These are phyloP conservation scores for Boletus tomentosulus DNA, from an alignment of 768 basidiomycete species.

Conservation along the genomic window DNA sequence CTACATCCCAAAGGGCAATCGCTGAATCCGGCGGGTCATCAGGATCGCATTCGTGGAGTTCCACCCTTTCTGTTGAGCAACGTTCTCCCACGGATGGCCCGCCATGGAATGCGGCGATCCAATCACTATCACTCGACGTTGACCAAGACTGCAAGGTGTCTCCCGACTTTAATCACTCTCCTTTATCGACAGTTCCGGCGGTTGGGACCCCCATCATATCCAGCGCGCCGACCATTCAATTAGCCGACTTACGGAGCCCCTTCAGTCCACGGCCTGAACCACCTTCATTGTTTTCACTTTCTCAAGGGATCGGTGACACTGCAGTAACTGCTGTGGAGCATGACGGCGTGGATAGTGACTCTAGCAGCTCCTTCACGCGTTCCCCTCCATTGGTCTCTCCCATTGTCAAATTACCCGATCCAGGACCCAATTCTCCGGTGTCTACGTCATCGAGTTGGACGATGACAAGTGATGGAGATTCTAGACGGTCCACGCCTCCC, in stretches of 20 bases:
- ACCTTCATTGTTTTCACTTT: conserved; percentile 15
- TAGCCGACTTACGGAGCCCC: conserved; percentile 17
- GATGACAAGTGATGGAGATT: conserved; percentile 21
- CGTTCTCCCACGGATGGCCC: conserved; percentile 19
- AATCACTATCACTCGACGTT: conserved; percentile 7
- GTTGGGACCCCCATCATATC: conserved; percentile 29
- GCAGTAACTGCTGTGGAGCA: conserved; percentile 2
- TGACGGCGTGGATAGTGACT: conserved; percentile 16
- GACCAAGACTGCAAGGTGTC: conserved; percentile 8
- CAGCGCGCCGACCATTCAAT: conserved; percentile 7
- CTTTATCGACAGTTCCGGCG: conserved; percentile 28
- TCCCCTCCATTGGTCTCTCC: conserved; percentile 30
- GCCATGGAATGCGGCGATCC: conserved; percentile 7
- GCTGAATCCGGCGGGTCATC: conserved; percentile 13
- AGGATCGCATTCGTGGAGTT: conserved; percentile 27
- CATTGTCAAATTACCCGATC: conserved; percentile 26
- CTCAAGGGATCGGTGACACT: conserved; percentile 11
- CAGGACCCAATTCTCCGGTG: conserved; percentile 18
- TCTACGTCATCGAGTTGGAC: conserved; percentile 31
- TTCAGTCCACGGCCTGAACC: conserved; percentile 30
- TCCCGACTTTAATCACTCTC: conserved; percentile 26
- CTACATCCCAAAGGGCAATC: conserved; percentile 24
- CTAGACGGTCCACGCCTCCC: conserved; percentile 13
- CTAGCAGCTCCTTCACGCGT: conserved; percentile 21
- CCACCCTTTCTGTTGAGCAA: conserved; percentile 29